Evolutionary conservation across 345 rosid genomes (phyloP).

Genomic region (Eucalyptus caleyi): DNA sequence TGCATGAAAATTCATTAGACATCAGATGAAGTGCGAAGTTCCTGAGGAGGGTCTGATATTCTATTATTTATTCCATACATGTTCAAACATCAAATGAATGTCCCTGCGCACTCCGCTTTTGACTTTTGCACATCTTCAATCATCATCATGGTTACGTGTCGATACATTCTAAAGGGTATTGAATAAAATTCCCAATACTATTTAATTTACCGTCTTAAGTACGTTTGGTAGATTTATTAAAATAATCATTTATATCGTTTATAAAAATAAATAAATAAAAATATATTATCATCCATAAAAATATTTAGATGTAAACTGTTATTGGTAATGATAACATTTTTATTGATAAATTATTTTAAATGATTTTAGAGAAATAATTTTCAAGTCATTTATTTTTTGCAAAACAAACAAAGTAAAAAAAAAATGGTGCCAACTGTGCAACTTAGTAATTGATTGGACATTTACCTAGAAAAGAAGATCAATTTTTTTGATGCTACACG

Average conservation of each 20-base stretch:
- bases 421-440: neutral
- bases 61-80: neutral
- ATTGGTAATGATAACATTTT: neutral
- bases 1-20: neutral
- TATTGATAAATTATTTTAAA: neutral
- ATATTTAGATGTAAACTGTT: accelerated
- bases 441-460: neutral
- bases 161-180: neutral
- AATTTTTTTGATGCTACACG: neutral
- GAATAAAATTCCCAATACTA: neutral
- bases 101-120: neutral
- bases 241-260: neutral
- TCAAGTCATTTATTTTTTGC: neutral
- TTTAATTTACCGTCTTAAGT: too few species aligned
- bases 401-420: accelerated
- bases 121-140: neutral
- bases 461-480: neutral
- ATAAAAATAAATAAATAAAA: neutral
- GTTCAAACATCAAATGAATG: neutral
- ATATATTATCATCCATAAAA: neutral
- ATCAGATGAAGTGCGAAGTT: neutral
- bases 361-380: neutral
- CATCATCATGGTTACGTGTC: neutral
- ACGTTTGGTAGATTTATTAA: too few species aligned
- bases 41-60: neutral